Conservation (phyloP, 176 grass and related monocot genomes). For the Phoenix roebelenii region DNA sequence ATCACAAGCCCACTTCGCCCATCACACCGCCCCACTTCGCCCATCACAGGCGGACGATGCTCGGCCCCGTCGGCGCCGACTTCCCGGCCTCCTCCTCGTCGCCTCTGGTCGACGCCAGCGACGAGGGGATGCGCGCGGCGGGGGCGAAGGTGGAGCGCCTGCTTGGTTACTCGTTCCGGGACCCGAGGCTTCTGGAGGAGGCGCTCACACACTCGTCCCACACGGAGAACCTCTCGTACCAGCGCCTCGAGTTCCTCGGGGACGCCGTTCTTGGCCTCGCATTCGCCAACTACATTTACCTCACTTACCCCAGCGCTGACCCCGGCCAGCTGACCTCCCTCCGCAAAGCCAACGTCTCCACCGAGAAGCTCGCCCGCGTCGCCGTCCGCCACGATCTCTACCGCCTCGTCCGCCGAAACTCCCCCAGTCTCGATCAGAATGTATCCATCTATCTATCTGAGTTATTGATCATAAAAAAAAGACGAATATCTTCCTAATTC, state of each 20-base stretch:
- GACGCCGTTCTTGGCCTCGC: slow-evolving; percentile 55
- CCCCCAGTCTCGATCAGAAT: slow-evolving; percentile 36
- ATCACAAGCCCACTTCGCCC: too few species aligned
- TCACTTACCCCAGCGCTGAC: slow-evolving; percentile 33
- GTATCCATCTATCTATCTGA: slow-evolving; percentile 13
- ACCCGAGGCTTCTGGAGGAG: slow-evolving; percentile 44
- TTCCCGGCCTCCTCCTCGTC: too few species aligned
- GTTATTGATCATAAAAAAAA: too few species aligned
- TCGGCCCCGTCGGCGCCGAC: too few species aligned
- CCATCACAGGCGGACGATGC: too few species aligned
- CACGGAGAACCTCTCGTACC: slow-evolving; percentile 28
- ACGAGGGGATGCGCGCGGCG: background rate
- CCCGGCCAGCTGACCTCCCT: slow-evolving; percentile 48
- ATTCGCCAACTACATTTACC: slow-evolving; percentile 43
- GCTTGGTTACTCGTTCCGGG: slow-evolving; percentile 45
- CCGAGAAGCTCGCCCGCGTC: slow-evolving; percentile 63
- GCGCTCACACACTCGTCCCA: slow-evolving; percentile 70
- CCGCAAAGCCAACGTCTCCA: slow-evolving; percentile 62
- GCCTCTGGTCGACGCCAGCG: too few species aligned
- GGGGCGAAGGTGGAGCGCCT: slow-evolving; percentile 31
- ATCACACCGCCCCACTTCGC: too few species aligned
- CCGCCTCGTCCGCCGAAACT: slow-evolving; percentile 46
- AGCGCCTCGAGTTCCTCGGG: slow-evolving; percentile 76
- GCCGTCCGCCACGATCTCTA: slow-evolving; percentile 55
- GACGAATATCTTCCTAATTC: too few species aligned